Evolutionary conservation across 306 rosid genomes (phyloP).

Genomic region (Canavalia gladiata): DNA sequence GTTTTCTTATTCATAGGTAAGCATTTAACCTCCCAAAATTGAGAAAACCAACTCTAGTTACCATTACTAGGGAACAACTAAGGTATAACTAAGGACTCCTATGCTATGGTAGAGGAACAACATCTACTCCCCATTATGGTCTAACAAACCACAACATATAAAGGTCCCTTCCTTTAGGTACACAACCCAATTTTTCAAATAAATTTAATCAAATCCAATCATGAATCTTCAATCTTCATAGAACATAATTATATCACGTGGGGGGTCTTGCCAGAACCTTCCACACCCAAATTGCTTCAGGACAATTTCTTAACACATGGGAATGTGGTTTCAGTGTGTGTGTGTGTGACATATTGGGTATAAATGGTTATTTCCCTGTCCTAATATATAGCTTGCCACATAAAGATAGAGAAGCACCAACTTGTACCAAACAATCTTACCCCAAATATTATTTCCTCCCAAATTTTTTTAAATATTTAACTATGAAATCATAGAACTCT

Average conservation of each 20-base stretch:
- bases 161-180: conserved; percentile 29
- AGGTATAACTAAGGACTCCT: conserved; percentile 18
- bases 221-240: background rate
- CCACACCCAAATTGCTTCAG: background rate
- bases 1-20: background rate
- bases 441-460: background rate
- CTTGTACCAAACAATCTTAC: background rate
- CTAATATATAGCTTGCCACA: background rate
- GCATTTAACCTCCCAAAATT: background rate
- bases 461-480: background rate
- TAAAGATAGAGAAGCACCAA: background rate
- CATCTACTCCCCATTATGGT: conserved; percentile 35
- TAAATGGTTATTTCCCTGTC: background rate
- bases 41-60: background rate
- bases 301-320: conserved; percentile 21
- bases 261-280: conserved; percentile 8
- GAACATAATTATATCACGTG: conserved; percentile 14
- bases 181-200: conserved; percentile 15
- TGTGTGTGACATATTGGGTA: background rate
- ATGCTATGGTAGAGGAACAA: conserved; percentile 11
- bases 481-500: no score
- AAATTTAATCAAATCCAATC: conserved; percentile 41
- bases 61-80: background rate
- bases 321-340: background rate
- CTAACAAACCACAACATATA: conserved; percentile 15